Base-by-base conservation (phyloP, 2,329 filamentous ascomycete genomes). In the Pseudogymnoascus sp. region DNA sequence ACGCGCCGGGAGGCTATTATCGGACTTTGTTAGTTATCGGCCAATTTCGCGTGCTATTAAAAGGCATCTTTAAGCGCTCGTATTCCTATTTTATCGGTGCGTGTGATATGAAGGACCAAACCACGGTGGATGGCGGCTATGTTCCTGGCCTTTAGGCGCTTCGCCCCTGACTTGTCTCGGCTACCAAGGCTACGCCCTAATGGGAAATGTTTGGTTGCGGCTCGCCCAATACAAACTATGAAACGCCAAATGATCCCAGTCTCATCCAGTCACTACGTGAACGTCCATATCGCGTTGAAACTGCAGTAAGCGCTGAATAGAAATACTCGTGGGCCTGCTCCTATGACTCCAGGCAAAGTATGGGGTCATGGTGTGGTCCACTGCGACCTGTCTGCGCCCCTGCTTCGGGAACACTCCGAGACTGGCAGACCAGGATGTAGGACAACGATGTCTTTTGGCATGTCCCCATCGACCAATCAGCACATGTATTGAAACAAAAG, bases 211-310 rank as follows among this genome's bases (percentile, higher is more conserved):
- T 56, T 56, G n/a, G 25, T 56, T 56, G n/a, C 50, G 50, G 14
- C 50, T 56, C 50, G 50, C 10, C 50, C 50, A 56, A 56, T 56
- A 56, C 50, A 56, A 34, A 56, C 50, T 34, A 56, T 56, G 50
- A 56, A 56, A 56, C 50, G 50, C 28, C 50, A 56, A 56, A 34
- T 34, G n/a, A 56, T 56, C 50, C 50, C 50, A 34, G 50, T 56
- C 50, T 25, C 50, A 4, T 34, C 50, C 50, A 56, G 50, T 56
- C 28, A 5, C 50, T 56, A 56, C 50, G 50, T 56, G 50, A 56
- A 56, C 50, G 4, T 8, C n/a, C 50, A 56, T 34, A 56, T n/a
- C 50, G 50, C 50, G 28, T 56, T 56, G 50, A 56, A 56, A 56
- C 50, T 5, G 25, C 1, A 21, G 50, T 34, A 56, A 10, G 50